phyloP scores from a whole-genome alignment of 1,284 basidiomycete species.

The Puccinia horiana region DNA sequence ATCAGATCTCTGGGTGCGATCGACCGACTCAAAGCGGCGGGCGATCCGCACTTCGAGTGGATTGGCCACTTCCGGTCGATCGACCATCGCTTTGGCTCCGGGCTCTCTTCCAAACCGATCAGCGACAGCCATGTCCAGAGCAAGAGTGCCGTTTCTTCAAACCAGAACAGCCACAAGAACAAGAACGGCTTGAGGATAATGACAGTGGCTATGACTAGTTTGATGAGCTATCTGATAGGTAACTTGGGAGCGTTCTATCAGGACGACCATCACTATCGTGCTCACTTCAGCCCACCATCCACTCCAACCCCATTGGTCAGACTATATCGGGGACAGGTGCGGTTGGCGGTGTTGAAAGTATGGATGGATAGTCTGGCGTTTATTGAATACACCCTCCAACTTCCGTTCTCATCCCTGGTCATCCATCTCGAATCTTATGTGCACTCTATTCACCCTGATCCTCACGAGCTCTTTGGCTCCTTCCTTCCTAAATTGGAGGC shows the following conservation, averaged over 20 bases:
- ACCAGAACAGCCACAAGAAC: neutral
- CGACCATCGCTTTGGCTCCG: neutral
- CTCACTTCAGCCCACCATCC: neutral
- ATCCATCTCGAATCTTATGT: neutral
- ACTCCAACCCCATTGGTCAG: neutral
- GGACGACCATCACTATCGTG: neutral
- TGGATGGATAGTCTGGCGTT: constrained; percentile 14
- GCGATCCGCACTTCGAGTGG: neutral
- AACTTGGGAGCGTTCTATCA: neutral
- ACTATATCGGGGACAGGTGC: neutral
- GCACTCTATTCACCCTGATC: neutral
- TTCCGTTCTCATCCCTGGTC: neutral
- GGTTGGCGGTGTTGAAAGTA: neutral
- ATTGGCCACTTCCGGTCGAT: neutral
- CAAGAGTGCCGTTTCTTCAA: neutral
- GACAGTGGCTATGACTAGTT: neutral
- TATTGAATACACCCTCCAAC: constrained; percentile 18
- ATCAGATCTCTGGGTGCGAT: neutral
- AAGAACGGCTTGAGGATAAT: neutral
- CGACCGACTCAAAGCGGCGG: neutral
- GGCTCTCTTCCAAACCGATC: neutral
- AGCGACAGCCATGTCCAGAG: neutral
- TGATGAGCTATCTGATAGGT: constrained; percentile 26
- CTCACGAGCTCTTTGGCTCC: neutral
- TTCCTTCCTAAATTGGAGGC: neutral